Evolutionary conservation across 345 rosid genomes (phyloP), one percentile per base, ranked within the genome.

Genomic region (Brassica napus): DNA sequence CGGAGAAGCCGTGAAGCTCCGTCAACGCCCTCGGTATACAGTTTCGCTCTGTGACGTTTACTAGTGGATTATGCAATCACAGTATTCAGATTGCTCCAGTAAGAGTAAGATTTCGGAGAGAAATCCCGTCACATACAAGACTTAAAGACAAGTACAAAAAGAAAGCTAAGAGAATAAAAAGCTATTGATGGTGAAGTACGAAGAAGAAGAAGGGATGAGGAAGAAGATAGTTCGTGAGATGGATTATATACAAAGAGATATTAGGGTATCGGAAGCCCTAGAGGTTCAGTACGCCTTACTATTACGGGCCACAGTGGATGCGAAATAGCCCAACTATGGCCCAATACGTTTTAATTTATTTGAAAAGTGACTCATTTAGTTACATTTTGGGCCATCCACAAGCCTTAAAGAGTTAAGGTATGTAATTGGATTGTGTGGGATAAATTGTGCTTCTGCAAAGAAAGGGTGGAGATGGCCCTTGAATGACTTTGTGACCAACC

Each of bases 1-100:
- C 77, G 84, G 84, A 77, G 82, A 78, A 77, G 72, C 82, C 59
- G 5, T 24, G n/a, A 32, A n/a, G 75, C 72, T 72, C 84, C 82
- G 9, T 42, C 84, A 3, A 82, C 84, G n/a, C 49, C 47, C 1
- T 5, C 0, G 21, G 75, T 30, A 5, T 35, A 15, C 7, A 1
- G 0, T 2, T 76, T 61, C n/a, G n/a, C 6, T 81, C 0, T 81
- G 81, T 72, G 84, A 77, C 81, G 81, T 58, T 66, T 67, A 76
- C 81, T 77, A 14, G 1, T 63, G 81, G 81, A 71, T 59, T 77
- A 71, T 81, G 69, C 84, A 81, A 77, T 4, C 84, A 81, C 76
- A 8, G 1, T n/a, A 2, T 6, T 59, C 24, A 67, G 81, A 67
- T 67, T 77, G 81, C 84, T 73, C 84, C 84, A 58, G 8, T 39